Evolutionary conservation across 306 rosid genomes (phyloP).

Genomic region (Castanea crenata): DNA sequence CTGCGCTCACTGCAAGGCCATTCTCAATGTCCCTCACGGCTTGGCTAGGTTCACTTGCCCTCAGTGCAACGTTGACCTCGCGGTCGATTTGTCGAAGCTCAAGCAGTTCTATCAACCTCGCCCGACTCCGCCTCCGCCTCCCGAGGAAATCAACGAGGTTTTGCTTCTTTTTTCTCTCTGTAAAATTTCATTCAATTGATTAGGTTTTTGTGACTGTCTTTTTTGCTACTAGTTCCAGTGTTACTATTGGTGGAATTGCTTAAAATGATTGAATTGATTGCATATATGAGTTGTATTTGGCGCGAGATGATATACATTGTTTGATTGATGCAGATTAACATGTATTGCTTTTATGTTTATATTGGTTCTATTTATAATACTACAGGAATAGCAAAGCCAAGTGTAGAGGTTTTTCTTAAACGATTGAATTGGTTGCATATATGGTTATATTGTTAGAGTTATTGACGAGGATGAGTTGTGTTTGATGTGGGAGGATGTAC

Average conservation of each 20-base stretch:
- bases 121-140: slow-evolving; percentile 9
- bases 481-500: background rate
- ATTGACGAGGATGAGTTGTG: background rate
- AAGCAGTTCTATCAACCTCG: slow-evolving; percentile 27
- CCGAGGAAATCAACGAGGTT: slow-evolving; percentile 65
- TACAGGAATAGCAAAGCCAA: no score
- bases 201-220: no score
- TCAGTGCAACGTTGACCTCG: slow-evolving; percentile 83
- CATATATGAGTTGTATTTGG: background rate
- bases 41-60: slow-evolving; percentile 77
- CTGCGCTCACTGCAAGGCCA: slow-evolving; percentile 86
- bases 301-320: background rate
- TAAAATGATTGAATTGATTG: background rate
- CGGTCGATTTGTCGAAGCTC: slow-evolving; percentile 69
- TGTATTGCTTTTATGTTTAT: no score
- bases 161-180: background rate
- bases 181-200: background rate
- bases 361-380: no score
- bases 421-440: background rate
- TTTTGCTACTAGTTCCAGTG: no score
- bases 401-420: no score
- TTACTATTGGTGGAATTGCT: no score
- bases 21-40: slow-evolving; percentile 96
- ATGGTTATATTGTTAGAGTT: background rate
- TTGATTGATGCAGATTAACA: background rate